Evolutionary conservation across 2,329 filamentous ascomycete genomes (phyloP), one percentile per base, ranked within the genome.

Genomic region (Knufia fluminis): DNA sequence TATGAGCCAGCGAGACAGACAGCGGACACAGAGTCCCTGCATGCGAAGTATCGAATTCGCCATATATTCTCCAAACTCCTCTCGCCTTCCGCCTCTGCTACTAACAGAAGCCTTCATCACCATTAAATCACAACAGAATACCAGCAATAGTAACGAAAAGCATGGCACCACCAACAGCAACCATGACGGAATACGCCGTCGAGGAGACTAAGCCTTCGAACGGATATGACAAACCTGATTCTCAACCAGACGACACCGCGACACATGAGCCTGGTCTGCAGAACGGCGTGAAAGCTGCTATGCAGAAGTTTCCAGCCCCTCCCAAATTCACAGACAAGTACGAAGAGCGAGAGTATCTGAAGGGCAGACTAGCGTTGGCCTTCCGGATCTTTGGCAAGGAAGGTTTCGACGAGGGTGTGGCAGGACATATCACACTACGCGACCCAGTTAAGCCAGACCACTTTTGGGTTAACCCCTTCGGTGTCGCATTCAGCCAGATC

Each of bases 381-480:
- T 79, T 79, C 61, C 72, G 76, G 20, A 73, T 80, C 46, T 80
- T 80, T 52, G 75, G 73, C 23, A 77, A 79, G 59, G 67, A 71
- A 44, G 76, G 74, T 14, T 78, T 72, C 56, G 74, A 77, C 52
- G 78, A 81, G 63, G 78, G 78, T 14, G 76, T 83, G 26, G 79
- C 79, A 7, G 79, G 80, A 1, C 79, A 83, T 58, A 82, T 83
- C 55, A 82, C 78, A 1, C 59, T 82, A 22, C 71, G 78, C 22
- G 76, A 83, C 53, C 80, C 80, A 0, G 72, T 82, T 4, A 73
- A 80, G 33, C 75, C 76, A 0, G 63, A 68, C 3, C 77, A 72
- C 0, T 82, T 83, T 66, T 83, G 79, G 80, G 78, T 85, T 3
- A 84, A 84, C 56, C 81, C 80, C 0, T 80, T 83, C 49, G 79